phyloP scores from a whole-genome alignment of 1,284 basidiomycete species.

The Apiotrichum veenhuisii region DNA sequence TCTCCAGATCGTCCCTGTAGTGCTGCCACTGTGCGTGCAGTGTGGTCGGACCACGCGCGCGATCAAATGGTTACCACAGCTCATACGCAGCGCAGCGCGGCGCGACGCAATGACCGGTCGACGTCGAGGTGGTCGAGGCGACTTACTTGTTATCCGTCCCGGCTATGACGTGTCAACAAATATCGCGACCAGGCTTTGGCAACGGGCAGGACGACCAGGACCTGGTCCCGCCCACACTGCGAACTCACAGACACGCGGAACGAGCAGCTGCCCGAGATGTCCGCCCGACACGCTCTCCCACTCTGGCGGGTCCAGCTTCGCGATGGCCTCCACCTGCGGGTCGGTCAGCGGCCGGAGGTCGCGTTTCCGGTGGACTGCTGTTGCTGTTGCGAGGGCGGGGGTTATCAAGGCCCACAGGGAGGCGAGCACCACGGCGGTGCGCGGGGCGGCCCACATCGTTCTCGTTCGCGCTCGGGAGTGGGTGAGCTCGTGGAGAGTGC shows the following conservation, averaged over 20 bases:
- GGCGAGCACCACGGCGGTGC: neutral
- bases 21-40: too few species aligned
- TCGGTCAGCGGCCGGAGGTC: constrained; percentile 27
- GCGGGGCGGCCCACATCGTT: too few species aligned
- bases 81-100: too few species aligned
- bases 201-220: too few species aligned
- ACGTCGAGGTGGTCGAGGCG: too few species aligned
- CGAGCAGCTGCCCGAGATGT: constrained; percentile 73
- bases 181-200: too few species aligned
- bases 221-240: neutral
- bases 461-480: too few species aligned
- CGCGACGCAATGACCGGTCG: too few species aligned
- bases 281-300: constrained; percentile 38
- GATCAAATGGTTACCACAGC: too few species aligned
- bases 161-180: constrained; percentile 23
- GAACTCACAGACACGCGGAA: constrained; percentile 70
- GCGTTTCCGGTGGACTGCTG: constrained; percentile 1
- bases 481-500: too few species aligned
- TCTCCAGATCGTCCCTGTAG: too few species aligned
- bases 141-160: constrained; percentile 47
- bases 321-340: constrained; percentile 22
- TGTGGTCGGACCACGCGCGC: too few species aligned
- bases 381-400: neutral
- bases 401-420: neutral
- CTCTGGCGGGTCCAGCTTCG: constrained; percentile 30